Base-by-base conservation (phyloP, 805 yeast genomes). In the Kazachstania martiniae region DNA sequence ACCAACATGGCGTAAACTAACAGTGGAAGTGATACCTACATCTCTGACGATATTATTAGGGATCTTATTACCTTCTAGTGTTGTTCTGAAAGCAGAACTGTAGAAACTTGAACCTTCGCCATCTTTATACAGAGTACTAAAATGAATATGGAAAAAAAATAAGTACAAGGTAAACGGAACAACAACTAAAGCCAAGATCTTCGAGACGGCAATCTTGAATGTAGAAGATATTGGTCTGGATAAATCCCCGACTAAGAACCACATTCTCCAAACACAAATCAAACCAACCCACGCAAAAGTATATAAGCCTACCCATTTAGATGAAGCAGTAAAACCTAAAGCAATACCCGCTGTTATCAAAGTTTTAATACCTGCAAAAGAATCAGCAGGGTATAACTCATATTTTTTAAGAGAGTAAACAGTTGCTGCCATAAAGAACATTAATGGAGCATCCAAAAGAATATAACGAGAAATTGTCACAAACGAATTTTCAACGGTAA, bases 261-360 rank as follows among this genome's bases (percentile, higher is more conserved):
- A 79, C 41, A 82, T 47, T 46, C 76, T 79, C 53, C 68, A 62
- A 12, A 69, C 52, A 48, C 80, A 77, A 36, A 69, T 53, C 2
- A 66, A 32, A 32, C 91, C 93, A 38, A 75, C 68, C 89, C 89
- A 82, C 3, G 79, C 79, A 36, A 82, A 52, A 13, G 93, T 82
- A 60, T 81, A 81, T 25, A 81, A 59, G 40, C 93, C 93, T 28
- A 81, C 91, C 91, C 91, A 81, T 57, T 82, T 82, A 21, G 87
- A 73, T 16, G 81, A 70, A 14, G 75, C 59, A 4, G 91, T 80
- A 36, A 80, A 62, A 33, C 91, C 93, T 36, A 81, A 59, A n/a
- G 75, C 74, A 33, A 77, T 52, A 43, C 81, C 82, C 27, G 83
- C 66, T n/a, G 76, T 65, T 18, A 74, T 18, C 43, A 82, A 57